Conservation (phyloP, 1,284 basidiomycete species). For the Tetrapyrgos nigripes region DNA sequence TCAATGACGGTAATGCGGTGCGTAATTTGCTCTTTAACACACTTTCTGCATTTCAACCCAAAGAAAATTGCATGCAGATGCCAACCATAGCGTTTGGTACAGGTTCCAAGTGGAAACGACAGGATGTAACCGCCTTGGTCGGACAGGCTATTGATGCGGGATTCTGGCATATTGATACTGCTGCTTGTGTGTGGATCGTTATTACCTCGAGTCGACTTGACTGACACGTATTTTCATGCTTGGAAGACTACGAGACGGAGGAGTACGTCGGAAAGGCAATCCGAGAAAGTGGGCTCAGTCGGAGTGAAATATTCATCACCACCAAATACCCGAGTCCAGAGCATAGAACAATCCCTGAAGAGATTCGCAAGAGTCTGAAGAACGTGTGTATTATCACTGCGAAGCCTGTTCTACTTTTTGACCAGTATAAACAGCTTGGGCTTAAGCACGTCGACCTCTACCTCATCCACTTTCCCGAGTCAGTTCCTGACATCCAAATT, state of each 20-base stretch:
- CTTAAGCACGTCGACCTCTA: conserved; percentile 77
- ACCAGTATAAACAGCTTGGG: conserved; percentile 53
- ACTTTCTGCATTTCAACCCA: not conserved
- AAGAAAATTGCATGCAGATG: not conserved
- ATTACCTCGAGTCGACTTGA: not conserved
- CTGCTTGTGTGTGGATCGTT: not conserved
- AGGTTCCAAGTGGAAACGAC: conserved; percentile 10
- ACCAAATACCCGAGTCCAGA: conserved; percentile 54
- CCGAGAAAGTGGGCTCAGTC: conserved; percentile 51
- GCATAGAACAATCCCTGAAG: conserved; percentile 27
- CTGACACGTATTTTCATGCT: not conserved
- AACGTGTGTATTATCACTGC: conserved; percentile 31
- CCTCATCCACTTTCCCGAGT: conserved; percentile 63
- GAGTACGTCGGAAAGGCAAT: conserved; percentile 57
- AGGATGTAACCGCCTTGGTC: conserved; percentile 6
- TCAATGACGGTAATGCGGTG: conserved; percentile 13
- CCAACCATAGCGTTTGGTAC: conserved; percentile 11
- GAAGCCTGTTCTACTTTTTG: not conserved
- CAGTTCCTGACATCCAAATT: conserved; percentile 53
- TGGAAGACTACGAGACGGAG: conserved; percentile 57
- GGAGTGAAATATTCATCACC: conserved; percentile 60
- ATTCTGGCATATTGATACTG: conserved; percentile 12
- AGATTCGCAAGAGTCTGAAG: conserved; percentile 44
- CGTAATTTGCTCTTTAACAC: not conserved
- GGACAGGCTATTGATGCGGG: conserved; percentile 8